Evolutionary conservation across 352 stramenopile genomes (phyloP).

Genomic region (Pythium rishiriense): DNA sequence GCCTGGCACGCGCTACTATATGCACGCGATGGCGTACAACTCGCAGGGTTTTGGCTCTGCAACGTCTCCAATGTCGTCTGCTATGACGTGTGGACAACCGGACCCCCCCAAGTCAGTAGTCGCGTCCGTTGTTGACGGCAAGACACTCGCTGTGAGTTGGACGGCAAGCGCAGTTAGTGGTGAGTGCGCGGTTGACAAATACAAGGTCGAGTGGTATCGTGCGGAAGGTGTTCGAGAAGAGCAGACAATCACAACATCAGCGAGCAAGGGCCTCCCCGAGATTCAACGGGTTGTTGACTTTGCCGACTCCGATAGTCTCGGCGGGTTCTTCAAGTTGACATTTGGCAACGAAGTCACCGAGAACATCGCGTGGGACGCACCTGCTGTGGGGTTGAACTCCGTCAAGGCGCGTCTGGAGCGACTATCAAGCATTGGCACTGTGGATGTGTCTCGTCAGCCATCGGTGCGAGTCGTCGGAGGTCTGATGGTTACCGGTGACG

Average conservation of each 20-base stretch:
- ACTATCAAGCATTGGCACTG: constrained; percentile 60
- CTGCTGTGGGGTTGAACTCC: constrained; percentile 51
- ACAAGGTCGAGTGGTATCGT: constrained; percentile 81
- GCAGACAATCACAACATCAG: constrained; percentile 79
- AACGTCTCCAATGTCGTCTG: constrained; percentile 59
- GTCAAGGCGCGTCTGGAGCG: constrained; percentile 72
- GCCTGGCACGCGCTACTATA: constrained; percentile 62
- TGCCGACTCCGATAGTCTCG: constrained; percentile 53
- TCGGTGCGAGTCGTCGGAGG: constrained; percentile 47
- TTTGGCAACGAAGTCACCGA: constrained; percentile 62
- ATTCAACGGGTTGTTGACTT: constrained; percentile 62
- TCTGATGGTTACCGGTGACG: constrained; percentile 37
- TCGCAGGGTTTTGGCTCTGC: constrained; percentile 52
- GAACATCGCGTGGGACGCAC: constrained; percentile 71
- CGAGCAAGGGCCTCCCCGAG: constrained; percentile 61
- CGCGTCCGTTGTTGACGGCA: constrained; percentile 57
- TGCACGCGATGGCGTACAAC: constrained; percentile 86
- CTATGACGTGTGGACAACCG: constrained; percentile 57
- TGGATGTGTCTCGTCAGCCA: constrained; percentile 47
- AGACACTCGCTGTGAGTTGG: constrained; percentile 55
- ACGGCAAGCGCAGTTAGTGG: constrained; percentile 30
- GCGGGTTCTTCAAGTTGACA: constrained; percentile 65
- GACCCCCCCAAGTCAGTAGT: constrained; percentile 42
- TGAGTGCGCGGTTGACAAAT: constrained; percentile 56
- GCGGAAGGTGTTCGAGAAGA: constrained; percentile 51